Conservation (phyloP, 2,329 filamentous ascomycete genomes). For the Pseudogymnoascus verrucosus region DNA sequence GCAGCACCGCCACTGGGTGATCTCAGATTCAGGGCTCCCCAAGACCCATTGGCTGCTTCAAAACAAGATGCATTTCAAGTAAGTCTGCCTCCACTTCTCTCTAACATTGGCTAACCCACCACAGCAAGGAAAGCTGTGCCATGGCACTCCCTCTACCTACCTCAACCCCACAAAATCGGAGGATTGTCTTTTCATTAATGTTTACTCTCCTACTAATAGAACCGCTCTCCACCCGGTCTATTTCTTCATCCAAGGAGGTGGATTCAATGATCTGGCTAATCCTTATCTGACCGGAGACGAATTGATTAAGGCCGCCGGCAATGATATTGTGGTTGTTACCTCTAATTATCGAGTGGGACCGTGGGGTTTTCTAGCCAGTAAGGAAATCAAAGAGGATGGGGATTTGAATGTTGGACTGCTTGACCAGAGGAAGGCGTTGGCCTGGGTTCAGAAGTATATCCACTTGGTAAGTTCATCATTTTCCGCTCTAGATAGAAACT, state of each 20-base stretch:
- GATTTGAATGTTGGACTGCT: constrained; percentile 29
- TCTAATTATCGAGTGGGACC: constrained; percentile 67
- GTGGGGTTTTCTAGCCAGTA: constrained; percentile 59
- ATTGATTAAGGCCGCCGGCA: constrained; percentile 36
- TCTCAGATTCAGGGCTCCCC: constrained; percentile 57
- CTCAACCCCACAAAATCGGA: constrained; percentile 34
- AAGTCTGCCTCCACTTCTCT: neutral
- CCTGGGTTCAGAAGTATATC: constrained; percentile 32
- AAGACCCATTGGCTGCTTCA: constrained; percentile 40
- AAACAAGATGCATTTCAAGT: neutral
- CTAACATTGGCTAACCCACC: neutral
- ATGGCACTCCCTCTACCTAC: neutral
- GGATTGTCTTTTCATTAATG: constrained; percentile 59
- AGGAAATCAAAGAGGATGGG: constrained; percentile 38
- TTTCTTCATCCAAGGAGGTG: constrained; percentile 47
- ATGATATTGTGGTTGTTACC: constrained; percentile 56
- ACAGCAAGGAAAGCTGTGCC: neutral
- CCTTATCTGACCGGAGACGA: constrained; percentile 27
- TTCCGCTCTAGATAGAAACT: neutral
- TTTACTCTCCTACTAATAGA: constrained; percentile 47
- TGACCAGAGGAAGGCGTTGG: constrained; percentile 35
- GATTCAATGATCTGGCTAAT: constrained; percentile 42
- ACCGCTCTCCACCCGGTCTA: constrained; percentile 52
- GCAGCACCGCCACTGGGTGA: constrained; percentile 57
- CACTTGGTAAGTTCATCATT: constrained; percentile 39